Evolutionary conservation across 257 asterid species (phyloP), one percentile per base, ranked within the genome.

Genomic region (Misopates orontium): DNA sequence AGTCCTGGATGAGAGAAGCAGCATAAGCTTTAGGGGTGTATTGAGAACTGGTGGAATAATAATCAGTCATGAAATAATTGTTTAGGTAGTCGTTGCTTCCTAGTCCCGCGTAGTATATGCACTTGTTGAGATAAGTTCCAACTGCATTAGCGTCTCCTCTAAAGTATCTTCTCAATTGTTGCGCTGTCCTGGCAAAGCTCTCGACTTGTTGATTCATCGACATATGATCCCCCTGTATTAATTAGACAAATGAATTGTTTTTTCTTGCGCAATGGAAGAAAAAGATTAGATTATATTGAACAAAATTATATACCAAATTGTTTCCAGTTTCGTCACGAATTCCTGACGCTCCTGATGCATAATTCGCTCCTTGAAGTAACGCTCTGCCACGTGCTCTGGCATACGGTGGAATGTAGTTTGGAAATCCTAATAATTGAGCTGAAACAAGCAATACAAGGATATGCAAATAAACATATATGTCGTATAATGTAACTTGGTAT

Each of bases 21-120:
- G 96, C 95, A 62, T 84, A 88, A 41, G 89, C 78, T 66, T 63
- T 70, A 5, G 96, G 94, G 54, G 90, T 88, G 76, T 67, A 91
- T 10, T 71, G 71, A 24, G 83, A 62, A 13, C 73, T 58, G 8
- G 95, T 88, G 5, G 94, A 66, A 68, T 91, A 91, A 70, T 80
- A 91, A 59, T 82, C 83, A 10, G 71, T 55, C 98, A 91, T 91
- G 83, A 88, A 88, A 48, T 91, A 91, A 52, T 91, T 91, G 88
- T 91, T 91, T 73, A 86, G 91, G 61, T 91, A 88, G 78, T 91
- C 98, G 72, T 91, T 88, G 87, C 95, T 88, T 73, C 96, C 98
- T 71, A 88, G 66, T 69, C 98, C 98, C 10, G 88, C 77, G 83
- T 91, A 91, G 68, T 81, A 70, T 4, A 91, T 80, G 79, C 91